Evolutionary conservation across 345 rosid genomes (phyloP), one percentile per base, ranked within the genome.

Genomic region (Bretschneidera sinensis): DNA sequence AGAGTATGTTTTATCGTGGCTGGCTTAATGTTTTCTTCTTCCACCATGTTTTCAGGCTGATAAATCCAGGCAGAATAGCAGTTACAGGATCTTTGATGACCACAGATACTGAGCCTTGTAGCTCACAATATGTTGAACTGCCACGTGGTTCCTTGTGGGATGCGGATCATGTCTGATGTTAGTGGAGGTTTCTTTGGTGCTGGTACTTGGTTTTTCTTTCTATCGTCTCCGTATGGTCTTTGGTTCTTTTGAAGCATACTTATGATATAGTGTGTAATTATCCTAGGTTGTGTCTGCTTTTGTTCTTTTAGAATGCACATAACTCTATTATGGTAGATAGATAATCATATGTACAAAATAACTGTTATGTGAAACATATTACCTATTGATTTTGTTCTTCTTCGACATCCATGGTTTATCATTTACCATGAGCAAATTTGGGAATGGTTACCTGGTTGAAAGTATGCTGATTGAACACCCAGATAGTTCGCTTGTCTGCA

Each of bases 21-120:
- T 28, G 21, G 51, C 19, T 21, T 39, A 20, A 10, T 43, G 17
- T 48, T 19, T 45, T 55, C 15, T 74, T 62, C 0, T 48, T 18
- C 17, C 13, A 50, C 19, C 54, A 24, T 11, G 21, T 17, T 11
- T 21, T 67, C 87, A 91, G 95, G 84, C 87, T 11, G 91, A 88
- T 69, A 83, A 71, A 70, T 79, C 95, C 47, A 79, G 63, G 77
- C 75, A 67, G 55, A 65, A 55, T 24, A 31, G 55, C 7, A 68
- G 61, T 52, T 39, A 39, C 10, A 1, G 9, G 10, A 39, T 39
- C 16, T 39, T 39, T 39, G 15, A 39, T n/a, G n/a, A n/a, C n/a
- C n/a, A n/a, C n/a, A n/a, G n/a, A n/a, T n/a, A 39, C 45, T 39
- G 45, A 39, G 16, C 45, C 45, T 14, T 8, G 8, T 28, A 28